A percentile compares a stretch with the other conserved stretches of the same genome.
These are phyloP conservation scores for Canavalia gladiata DNA, from an alignment of 306 rosid genomes.

Conservation along the genomic window DNA sequence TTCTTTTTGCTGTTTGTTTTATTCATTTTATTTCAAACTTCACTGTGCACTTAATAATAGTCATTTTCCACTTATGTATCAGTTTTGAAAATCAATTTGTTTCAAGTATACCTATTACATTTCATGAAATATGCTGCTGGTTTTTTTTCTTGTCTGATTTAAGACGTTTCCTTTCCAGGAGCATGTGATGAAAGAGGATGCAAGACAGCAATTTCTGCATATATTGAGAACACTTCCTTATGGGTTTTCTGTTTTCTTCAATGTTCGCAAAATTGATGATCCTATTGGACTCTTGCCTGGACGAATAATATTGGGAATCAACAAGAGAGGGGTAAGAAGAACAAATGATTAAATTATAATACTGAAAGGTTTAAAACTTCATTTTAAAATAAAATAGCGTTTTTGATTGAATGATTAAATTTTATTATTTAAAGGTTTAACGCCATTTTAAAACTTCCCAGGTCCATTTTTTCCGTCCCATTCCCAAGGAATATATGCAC, in stretches of 20 bases:
- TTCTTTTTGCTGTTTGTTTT: constrained; percentile 15
- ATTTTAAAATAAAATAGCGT: not conserved
- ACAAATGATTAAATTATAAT: constrained; percentile 1
- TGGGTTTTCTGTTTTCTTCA: constrained; percentile 90
- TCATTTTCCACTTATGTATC: constrained; percentile 15
- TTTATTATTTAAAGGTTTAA: not conserved
- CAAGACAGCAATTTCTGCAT: constrained; percentile 91
- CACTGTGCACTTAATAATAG: not conserved
- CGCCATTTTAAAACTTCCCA: constrained; percentile 42
- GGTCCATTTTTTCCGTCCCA: constrained; percentile 97
- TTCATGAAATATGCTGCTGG: constrained; percentile 34
- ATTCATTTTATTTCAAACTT: constrained; percentile 27
- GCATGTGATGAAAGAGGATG: constrained; percentile 86
- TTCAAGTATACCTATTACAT: constrained; percentile 13
- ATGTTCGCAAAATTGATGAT: constrained; percentile 94
- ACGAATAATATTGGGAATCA: constrained; percentile 89
- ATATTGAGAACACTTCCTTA: constrained; percentile 89
- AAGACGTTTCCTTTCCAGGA: constrained; percentile 59
- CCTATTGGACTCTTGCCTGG: constrained; percentile 98
- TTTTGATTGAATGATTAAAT: not conserved
- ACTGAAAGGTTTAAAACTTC: not conserved
- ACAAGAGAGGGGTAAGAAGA: constrained; percentile 88
- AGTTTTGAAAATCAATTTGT: constrained; percentile 8
- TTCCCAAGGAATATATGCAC: constrained; percentile 94
- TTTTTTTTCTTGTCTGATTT: constrained; percentile 25